Percentiles rank a stretch among this genome's conserved stretches.
Evolutionary conservation across 371 early-diverging fungal species (phyloP).

Genomic region (Mortierella sp.): DNA sequence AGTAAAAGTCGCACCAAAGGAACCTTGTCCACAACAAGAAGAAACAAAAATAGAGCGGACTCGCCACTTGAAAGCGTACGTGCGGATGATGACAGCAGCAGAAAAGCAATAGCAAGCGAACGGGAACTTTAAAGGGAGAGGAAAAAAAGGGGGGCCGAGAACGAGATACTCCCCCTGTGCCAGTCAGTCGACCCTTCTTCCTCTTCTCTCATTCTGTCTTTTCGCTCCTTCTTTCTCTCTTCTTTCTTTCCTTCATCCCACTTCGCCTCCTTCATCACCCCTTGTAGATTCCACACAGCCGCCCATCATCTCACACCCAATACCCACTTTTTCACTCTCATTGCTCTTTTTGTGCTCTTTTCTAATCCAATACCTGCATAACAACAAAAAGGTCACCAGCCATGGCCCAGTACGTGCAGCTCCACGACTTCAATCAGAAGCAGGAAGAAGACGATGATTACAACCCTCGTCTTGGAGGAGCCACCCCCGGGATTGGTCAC

Average conservation of each 20-base stretch:
- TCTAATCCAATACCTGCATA: constrained; percentile 3
- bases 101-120: too few species aligned
- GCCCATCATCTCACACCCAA: background rate
- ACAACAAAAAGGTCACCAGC: background rate
- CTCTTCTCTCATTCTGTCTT: background rate
- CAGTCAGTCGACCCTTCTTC: constrained; percentile 7
- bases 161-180: background rate
- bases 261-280: background rate
- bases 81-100: constrained; percentile 7
- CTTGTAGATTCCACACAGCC: background rate
- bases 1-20: background rate
- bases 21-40: background rate
- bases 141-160: background rate
- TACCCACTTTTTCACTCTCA: background rate
- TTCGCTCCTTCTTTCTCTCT: background rate
- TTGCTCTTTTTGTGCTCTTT: background rate
- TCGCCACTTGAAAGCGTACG: background rate
- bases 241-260: background rate
- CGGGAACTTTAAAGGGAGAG: background rate
- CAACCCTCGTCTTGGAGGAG: background rate
- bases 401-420: constrained; percentile 53
- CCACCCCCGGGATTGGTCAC: background rate
- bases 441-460: background rate
- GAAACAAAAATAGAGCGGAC: constrained; percentile 7
- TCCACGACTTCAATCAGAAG: constrained; percentile 33